phyloP scores from a whole-genome alignment of 306 rosid species.

The Cyamopsis tetragonoloba region DNA sequence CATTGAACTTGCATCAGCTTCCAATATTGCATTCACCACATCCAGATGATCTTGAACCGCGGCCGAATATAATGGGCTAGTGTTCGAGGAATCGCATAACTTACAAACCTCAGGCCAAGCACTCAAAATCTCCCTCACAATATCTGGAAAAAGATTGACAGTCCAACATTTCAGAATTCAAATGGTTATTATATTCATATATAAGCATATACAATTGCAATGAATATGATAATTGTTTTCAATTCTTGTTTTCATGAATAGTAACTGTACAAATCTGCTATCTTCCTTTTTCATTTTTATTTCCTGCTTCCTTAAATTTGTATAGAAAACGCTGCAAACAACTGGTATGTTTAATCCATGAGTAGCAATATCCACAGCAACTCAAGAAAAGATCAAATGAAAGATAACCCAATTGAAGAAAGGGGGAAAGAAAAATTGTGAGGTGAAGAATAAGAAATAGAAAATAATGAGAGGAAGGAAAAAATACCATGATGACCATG shows the following conservation, averaged over 20 bases:
- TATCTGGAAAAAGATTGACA: constrained; percentile 50
- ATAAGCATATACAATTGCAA: neutral
- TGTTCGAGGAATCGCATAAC: constrained; percentile 62
- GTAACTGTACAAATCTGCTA: no score
- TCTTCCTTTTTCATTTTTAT: no score
- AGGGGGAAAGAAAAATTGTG: neutral
- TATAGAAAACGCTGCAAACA: no score
- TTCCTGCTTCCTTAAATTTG: no score
- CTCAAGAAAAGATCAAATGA: neutral
- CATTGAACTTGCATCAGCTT: constrained; percentile 57
- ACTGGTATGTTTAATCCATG: no score
- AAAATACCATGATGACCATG: constrained; percentile 66
- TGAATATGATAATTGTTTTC: no score
- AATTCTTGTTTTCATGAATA: no score
- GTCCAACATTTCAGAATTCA: neutral
- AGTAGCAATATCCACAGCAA: neutral
- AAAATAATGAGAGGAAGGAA: neutral
- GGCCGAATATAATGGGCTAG: constrained; percentile 93
- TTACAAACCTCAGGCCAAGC: constrained; percentile 74
- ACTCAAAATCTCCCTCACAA: constrained; percentile 61
- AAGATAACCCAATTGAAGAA: neutral
- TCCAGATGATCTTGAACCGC: constrained; percentile 72
- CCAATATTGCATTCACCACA: constrained; percentile 79
- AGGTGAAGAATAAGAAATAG: neutral
- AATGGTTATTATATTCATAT: neutral